A percentile compares a stretch with the other conserved stretches of the same genome.
phyloP scores from a whole-genome alignment of 495 filamentous ascomycete genomes.

The Viridothelium virens region DNA sequence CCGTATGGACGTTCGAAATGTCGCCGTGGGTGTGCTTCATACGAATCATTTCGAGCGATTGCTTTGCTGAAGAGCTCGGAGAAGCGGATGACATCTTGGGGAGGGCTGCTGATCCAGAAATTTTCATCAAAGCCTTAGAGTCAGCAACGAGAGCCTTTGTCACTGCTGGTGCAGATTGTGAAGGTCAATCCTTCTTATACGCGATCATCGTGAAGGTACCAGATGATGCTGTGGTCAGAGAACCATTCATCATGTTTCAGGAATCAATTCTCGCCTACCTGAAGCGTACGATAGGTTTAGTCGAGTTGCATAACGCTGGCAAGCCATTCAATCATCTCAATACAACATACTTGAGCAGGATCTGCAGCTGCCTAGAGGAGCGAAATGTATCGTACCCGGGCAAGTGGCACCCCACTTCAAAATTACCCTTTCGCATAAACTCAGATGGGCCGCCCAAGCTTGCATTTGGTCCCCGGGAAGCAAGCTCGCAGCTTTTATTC shows the following conservation, averaged over 20 bases:
- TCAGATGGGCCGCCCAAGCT: not conserved
- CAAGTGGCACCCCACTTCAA: not conserved
- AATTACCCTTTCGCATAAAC: not conserved
- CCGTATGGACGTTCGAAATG: not conserved
- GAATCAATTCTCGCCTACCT: not conserved
- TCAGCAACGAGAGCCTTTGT: constrained; percentile 6
- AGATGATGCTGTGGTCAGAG: not conserved
- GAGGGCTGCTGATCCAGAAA: not conserved
- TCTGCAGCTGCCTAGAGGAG: not conserved
- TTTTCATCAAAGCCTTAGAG: not conserved
- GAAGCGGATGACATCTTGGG: not conserved
- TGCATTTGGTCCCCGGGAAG: not conserved
- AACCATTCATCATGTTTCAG: constrained; percentile 1
- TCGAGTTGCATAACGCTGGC: not conserved
- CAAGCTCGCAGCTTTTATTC: not conserved
- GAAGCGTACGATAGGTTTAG: not conserved
- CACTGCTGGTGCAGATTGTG: constrained; percentile 1
- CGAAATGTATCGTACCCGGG: not conserved
- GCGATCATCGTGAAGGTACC: not conserved
- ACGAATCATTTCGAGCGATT: not conserved
- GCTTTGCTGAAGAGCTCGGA: not conserved
- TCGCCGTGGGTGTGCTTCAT: not conserved
- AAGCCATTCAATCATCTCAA: not conserved
- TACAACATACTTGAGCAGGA: constrained; percentile 1
- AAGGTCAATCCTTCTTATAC: not conserved